Evolutionary conservation across 2,329 filamentous ascomycete genomes (phyloP).

Genomic region (Diplodia sapinea): DNA sequence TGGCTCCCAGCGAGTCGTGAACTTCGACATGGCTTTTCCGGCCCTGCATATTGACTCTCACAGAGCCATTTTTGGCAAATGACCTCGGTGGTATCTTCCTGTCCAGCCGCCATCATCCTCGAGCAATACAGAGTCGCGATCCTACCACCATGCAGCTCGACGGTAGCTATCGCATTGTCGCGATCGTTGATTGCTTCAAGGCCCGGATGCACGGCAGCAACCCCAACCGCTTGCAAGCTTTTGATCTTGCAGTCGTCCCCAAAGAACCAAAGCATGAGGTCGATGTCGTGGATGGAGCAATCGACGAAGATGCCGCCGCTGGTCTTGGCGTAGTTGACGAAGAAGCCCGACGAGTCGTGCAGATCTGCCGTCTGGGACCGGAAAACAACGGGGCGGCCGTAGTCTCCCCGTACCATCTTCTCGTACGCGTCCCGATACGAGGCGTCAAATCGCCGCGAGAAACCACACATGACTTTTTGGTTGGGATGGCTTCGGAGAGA

Average conservation of each 20-base stretch:
- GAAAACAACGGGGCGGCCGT: conserved; percentile 50
- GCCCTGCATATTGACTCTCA: not conserved
- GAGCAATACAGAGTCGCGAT: conserved; percentile 54
- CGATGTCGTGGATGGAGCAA: conserved; percentile 53
- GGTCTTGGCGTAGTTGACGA: conserved; percentile 50
- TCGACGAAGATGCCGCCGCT: conserved; percentile 56
- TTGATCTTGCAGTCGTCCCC: conserved; percentile 46
- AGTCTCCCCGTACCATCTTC: conserved; percentile 45
- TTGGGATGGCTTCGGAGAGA: conserved; percentile 37
- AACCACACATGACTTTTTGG: conserved; percentile 53
- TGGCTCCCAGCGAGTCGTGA: not conserved
- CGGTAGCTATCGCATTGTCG: not conserved
- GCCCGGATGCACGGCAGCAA: not conserved
- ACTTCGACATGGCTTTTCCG: not conserved
- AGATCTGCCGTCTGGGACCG: conserved; percentile 51
- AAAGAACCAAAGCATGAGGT: conserved; percentile 52
- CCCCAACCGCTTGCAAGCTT: conserved; percentile 45
- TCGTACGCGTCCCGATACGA: conserved; percentile 48
- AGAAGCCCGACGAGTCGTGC: conserved; percentile 43
- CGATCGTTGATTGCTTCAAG: not conserved
- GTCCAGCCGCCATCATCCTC: conserved; percentile 51
- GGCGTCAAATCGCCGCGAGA: conserved; percentile 54
- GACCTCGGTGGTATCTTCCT: conserved; percentile 53
- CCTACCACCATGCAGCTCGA: conserved; percentile 51
- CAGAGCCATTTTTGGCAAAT: conserved; percentile 43